Percentiles rank a stretch among this genome's conserved stretches.
Evolutionary conservation across 805 yeast species (phyloP).

Genomic region (Metschnikowia vanudenii): DNA sequence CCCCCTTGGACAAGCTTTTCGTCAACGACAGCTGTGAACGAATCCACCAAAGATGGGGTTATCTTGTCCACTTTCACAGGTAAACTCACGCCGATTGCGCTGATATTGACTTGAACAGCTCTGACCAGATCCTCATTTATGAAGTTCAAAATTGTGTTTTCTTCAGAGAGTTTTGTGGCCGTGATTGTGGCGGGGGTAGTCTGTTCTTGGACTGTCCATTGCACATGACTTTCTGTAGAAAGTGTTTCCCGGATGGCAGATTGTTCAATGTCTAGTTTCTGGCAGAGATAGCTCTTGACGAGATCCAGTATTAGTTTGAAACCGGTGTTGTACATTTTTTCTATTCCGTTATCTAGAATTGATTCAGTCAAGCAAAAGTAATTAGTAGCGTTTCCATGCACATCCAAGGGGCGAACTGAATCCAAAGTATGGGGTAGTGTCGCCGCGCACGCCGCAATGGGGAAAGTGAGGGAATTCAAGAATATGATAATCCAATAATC

Average conservation of each 20-base stretch:
- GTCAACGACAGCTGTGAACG: background rate
- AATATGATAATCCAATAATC: too few species aligned
- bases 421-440: background rate
- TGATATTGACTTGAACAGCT: constrained; percentile 4
- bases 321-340: background rate
- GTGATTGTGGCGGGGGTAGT: background rate
- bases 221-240: constrained; percentile 3
- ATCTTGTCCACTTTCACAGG: constrained; percentile 1
- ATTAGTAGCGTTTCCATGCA: too few species aligned
- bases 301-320: constrained; percentile 6
- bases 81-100: constrained; percentile 3
- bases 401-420: too few species aligned
- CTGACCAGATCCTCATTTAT: constrained; percentile 3
- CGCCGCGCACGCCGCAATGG: background rate
- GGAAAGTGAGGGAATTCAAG: too few species aligned
- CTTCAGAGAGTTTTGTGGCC: constrained; percentile 6
- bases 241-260: constrained; percentile 1
- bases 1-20: constrained; percentile 3
- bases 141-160: constrained; percentile 5
- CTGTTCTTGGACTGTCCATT: constrained; percentile 3
- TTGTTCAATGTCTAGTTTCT: background rate
- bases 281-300: constrained; percentile 3
- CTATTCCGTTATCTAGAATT: background rate
- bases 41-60: background rate
- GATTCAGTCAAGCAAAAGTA: background rate